Percentiles rank a stretch among this genome's conserved stretches.
Evolutionary conservation across 2,329 filamentous ascomycete species (phyloP).

Genomic region (Pseudonectria buxi): DNA sequence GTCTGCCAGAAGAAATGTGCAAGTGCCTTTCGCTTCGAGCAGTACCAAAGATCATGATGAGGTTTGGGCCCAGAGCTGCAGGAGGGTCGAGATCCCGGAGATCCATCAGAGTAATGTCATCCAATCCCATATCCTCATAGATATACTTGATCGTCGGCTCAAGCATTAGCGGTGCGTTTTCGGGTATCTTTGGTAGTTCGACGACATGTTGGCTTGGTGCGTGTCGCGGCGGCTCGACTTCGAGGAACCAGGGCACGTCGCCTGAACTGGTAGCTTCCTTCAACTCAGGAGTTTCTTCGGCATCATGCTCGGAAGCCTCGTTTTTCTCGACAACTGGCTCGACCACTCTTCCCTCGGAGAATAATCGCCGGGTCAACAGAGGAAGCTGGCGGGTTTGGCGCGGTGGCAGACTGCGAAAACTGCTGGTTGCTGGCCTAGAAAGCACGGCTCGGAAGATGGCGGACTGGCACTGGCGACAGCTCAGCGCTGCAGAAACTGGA

Average conservation of each 20-base stretch:
- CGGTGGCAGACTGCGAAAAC: slow-evolving; percentile 17
- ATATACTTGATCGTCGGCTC: slow-evolving; percentile 67
- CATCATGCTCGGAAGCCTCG: slow-evolving; percentile 9
- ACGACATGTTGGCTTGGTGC: slow-evolving; percentile 41
- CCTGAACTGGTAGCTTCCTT: slow-evolving; percentile 26
- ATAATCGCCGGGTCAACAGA: slow-evolving; percentile 15
- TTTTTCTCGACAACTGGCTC: slow-evolving; percentile 12
- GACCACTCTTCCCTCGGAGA: slow-evolving; percentile 12
- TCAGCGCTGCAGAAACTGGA: slow-evolving; percentile 21
- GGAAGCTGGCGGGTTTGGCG: slow-evolving; percentile 12
- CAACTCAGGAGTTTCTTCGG: slow-evolving; percentile 11
- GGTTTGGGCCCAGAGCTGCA: slow-evolving; percentile 76
- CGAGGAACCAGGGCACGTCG: slow-evolving; percentile 75
- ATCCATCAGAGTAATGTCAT: slow-evolving; percentile 74
- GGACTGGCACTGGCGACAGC: slow-evolving; percentile 26
- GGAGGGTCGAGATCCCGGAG: slow-evolving; percentile 79
- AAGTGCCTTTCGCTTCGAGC: slow-evolving; percentile 90
- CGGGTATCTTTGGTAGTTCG: slow-evolving; percentile 51
- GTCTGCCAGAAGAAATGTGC: slow-evolving; percentile 82
- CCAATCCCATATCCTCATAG: slow-evolving; percentile 78
- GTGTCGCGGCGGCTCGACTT: slow-evolving; percentile 57
- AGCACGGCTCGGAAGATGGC: slow-evolving; percentile 24
- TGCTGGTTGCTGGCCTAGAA: slow-evolving; percentile 12
- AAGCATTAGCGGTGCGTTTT: slow-evolving; percentile 64
- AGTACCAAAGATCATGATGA: slow-evolving; percentile 89